Conservation (phyloP, 306 rosid species). For the Begonia peltatifolia region DNA sequence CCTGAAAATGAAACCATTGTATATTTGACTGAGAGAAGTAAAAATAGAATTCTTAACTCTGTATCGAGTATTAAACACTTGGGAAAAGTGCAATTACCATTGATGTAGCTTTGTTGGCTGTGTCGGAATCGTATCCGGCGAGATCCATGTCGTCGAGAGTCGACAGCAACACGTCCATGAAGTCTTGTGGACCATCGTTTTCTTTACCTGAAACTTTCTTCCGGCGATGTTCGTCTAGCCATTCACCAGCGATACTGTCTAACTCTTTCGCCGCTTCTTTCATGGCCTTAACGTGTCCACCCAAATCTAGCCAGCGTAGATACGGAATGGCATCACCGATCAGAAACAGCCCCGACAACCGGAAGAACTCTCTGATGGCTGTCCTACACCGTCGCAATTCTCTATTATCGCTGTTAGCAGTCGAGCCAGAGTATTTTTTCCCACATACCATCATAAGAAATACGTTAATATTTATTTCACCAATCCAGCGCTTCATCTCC, state of each 20-base stretch:
- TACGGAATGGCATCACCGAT: slow-evolving; percentile 1
- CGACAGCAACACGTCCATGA: slow-evolving; percentile 7
- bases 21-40: too few species aligned
- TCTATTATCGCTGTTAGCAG: not conserved
- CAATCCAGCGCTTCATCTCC: not conserved
- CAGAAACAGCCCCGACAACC: not conserved
- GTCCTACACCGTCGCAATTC: not conserved
- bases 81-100: not conserved
- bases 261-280: not conserved
- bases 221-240: slow-evolving; percentile 5
- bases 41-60: too few species aligned
- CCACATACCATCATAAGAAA: slow-evolving; percentile 1
- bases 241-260: not conserved
- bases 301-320: slow-evolving; percentile 1
- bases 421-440: not conserved
- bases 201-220: not conserved
- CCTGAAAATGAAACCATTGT: too few species aligned
- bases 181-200: not conserved
- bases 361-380: not conserved
- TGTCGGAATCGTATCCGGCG: not conserved
- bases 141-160: not conserved
- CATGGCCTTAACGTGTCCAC: slow-evolving; percentile 4
- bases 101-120: slow-evolving; percentile 2
- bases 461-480: not conserved
- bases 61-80: too few species aligned